These are phyloP conservation scores for Phenoliferia sp. DNA, from an alignment of 1,284 basidiomycete genomes.

Conservation along the genomic window DNA sequence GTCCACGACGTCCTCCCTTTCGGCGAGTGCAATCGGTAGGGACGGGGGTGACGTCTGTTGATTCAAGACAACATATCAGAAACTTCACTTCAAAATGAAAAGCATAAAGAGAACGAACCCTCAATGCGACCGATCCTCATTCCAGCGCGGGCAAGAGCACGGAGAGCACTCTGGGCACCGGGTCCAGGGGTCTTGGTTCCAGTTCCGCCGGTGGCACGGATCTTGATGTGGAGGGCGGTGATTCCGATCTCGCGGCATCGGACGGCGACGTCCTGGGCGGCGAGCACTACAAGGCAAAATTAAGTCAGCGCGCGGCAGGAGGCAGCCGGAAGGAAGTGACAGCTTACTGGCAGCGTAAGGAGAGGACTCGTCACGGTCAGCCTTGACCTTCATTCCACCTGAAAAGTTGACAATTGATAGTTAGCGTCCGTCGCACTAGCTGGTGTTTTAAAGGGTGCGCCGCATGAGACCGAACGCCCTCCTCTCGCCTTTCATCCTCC, in stretches of 20 bases:
- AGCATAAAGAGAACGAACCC: slow-evolving; percentile 51
- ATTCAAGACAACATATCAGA: background rate
- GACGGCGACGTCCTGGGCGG: slow-evolving; percentile 91
- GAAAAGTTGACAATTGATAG: background rate
- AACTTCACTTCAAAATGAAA: background rate
- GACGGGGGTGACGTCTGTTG: slow-evolving; percentile 76
- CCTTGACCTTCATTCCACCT: slow-evolving; percentile 99
- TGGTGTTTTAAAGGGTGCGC: background rate
- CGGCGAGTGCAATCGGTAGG: slow-evolving; percentile 96
- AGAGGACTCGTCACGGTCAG: slow-evolving; percentile 98
- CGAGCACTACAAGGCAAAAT: slow-evolving; percentile 58
- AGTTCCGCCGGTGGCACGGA: slow-evolving; percentile 96
- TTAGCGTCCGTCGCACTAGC: background rate
- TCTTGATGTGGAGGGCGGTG: slow-evolving; percentile 95
- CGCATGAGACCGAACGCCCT: background rate
- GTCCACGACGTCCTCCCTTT: slow-evolving; percentile 99
- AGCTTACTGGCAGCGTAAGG: slow-evolving; percentile 80
- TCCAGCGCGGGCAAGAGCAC: slow-evolving; percentile 95
- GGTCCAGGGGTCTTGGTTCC: slow-evolving; percentile 98
- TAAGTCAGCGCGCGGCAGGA: background rate
- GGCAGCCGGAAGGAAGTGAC: background rate
- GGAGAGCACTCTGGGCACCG: slow-evolving; percentile 95
- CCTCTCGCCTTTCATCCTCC: background rate
- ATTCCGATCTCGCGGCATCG: slow-evolving; percentile 99
- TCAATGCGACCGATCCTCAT: slow-evolving; percentile 97